Conservation (phyloP, 305 asterid genomes). For the Vinca major region DNA sequence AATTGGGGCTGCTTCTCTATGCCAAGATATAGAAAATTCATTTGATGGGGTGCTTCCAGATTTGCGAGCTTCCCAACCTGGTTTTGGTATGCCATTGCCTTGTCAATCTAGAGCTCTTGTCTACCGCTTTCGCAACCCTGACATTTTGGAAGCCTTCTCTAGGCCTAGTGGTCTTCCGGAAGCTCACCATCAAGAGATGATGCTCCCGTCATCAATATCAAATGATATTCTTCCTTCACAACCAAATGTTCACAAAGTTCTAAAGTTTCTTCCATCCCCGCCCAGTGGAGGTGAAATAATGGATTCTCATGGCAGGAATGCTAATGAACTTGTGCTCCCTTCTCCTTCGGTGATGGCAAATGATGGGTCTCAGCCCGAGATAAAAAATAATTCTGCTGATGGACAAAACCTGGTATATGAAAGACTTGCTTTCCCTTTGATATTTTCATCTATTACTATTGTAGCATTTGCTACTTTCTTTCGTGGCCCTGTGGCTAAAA, state of each 20-base stretch:
- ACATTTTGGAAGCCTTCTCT: conserved; percentile 34
- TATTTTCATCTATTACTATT: conserved; percentile 27
- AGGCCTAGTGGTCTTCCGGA: conserved; percentile 33
- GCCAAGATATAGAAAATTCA: conserved; percentile 49
- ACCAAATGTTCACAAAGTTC: conserved; percentile 51
- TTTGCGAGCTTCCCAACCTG: conserved; percentile 38
- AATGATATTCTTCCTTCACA: conserved; percentile 44
- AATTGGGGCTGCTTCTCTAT: conserved; percentile 76
- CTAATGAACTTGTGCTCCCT: conserved; percentile 18
- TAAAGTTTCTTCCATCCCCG: conserved; percentile 31
- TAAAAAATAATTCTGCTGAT: conserved; percentile 19
- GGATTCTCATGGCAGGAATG: conserved; percentile 19
- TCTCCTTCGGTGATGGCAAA: conserved; percentile 16
- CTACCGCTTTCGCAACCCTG: conserved; percentile 49
- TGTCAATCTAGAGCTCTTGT: conserved; percentile 78
- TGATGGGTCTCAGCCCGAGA: conserved; percentile 18
- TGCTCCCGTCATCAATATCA: conserved; percentile 37
- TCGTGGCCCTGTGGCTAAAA: conserved; percentile 22
- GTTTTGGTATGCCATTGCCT: conserved; percentile 67
- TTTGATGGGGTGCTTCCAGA: conserved; percentile 29
- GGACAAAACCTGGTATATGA: conserved; percentile 16
- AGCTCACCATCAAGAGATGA: conserved; percentile 38
- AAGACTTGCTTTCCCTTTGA: conserved; percentile 22
- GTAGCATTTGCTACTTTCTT: conserved; percentile 23
- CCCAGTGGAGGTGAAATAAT: conserved; percentile 15